Evolutionary conservation across 208 protist species (phyloP).

Genomic region (Wallacemonas collosoma): DNA sequence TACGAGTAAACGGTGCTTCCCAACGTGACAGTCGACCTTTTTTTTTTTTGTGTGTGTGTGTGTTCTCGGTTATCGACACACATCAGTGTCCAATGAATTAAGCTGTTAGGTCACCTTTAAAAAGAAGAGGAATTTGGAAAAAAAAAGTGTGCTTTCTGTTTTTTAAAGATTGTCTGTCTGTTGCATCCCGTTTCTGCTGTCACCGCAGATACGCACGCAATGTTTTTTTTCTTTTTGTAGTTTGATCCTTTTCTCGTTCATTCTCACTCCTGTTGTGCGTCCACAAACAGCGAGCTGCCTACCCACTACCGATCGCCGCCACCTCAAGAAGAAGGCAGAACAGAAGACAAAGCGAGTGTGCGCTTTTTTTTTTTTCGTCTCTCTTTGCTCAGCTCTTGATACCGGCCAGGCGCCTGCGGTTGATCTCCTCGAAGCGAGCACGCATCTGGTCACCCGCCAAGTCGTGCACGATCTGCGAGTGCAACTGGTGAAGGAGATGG

Average conservation of each 20-base stretch:
- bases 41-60: neutral
- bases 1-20: too few species aligned
- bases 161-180: constrained; percentile 11
- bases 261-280: too few species aligned
- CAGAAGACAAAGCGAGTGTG: constrained; percentile 2
- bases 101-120: neutral
- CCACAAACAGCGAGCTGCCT: too few species aligned
- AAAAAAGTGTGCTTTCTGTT: neutral
- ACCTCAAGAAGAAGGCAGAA: neutral
- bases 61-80: neutral
- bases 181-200: constrained; percentile 2
- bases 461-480: constrained; percentile 80
- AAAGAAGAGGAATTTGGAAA: constrained; percentile 4
- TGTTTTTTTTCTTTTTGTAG: constrained; percentile 17
- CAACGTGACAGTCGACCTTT: neutral
- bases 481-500: constrained; percentile 59
- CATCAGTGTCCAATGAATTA: neutral
- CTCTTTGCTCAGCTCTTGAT: neutral
- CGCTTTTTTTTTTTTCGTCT: constrained; percentile 4
- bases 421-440: constrained; percentile 14
- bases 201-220: neutral
- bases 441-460: constrained; percentile 35
- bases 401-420: constrained; percentile 6
- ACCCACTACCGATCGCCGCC: too few species aligned
- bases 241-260: constrained; percentile 1